Percentiles rank a stretch among this genome's conserved stretches.
These are phyloP conservation scores for Parachaetomium inaequale DNA, from an alignment of 495 filamentous ascomycete species.

Conservation along the genomic window DNA sequence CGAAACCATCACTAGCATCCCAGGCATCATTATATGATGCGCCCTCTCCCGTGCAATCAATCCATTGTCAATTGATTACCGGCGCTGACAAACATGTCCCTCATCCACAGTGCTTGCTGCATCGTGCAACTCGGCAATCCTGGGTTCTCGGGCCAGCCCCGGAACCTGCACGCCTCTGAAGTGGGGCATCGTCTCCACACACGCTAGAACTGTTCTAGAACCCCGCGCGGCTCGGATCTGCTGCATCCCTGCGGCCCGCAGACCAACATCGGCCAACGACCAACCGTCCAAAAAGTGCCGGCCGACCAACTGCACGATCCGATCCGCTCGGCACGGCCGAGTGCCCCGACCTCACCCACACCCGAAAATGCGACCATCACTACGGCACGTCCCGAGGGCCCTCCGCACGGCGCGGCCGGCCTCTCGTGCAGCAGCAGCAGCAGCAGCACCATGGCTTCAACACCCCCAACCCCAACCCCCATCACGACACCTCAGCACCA, in stretches of 20 bases:
- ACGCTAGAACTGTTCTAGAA: constrained; percentile 34
- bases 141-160: background rate
- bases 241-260: background rate
- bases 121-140: background rate
- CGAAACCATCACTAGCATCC: background rate
- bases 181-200: background rate
- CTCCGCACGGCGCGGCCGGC: background rate
- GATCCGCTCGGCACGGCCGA: constrained; percentile 12
- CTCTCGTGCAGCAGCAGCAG: background rate
- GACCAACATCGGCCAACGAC: too few species aligned
- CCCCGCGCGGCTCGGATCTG: constrained; percentile 12
- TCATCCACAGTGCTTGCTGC: background rate
- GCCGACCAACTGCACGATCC: background rate
- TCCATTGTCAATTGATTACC: constrained; percentile 17
- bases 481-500: constrained; percentile 4
- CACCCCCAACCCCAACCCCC: background rate
- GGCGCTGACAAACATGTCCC: constrained; percentile 29
- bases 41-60: background rate
- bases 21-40: background rate
- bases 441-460: background rate
- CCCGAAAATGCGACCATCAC: constrained; percentile 24
- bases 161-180: background rate
- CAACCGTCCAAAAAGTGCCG: constrained; percentile 6
- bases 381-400: constrained; percentile 12
- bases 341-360: background rate